Evolutionary conservation across 352 stramenopile species (phyloP).

Genomic region (Globisporangium radiosum): DNA sequence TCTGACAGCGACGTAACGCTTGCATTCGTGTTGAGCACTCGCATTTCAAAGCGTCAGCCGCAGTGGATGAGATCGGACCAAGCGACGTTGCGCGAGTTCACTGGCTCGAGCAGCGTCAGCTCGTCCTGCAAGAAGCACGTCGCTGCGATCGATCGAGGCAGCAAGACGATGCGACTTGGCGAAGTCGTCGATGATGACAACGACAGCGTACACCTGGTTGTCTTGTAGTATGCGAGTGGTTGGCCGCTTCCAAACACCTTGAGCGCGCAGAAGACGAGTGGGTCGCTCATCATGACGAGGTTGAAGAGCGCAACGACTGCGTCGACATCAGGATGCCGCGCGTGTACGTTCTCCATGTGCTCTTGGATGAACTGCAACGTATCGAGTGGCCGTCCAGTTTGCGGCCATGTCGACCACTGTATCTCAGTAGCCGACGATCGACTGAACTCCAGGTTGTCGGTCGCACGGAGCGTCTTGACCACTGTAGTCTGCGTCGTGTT

Average conservation of each 20-base stretch:
- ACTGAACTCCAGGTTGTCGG: background rate
- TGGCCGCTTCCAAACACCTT: background rate
- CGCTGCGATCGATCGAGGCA: background rate
- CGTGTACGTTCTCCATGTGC: background rate
- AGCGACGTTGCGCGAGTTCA: background rate
- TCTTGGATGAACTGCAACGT: conserved; percentile 3
- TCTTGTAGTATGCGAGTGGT: conserved; percentile 2
- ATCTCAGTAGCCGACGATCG: too few species aligned
- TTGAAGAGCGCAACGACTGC: conserved; percentile 27
- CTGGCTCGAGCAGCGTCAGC: background rate
- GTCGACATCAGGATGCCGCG: conserved; percentile 1
- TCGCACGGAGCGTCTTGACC: background rate
- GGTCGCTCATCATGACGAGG: conserved; percentile 34
- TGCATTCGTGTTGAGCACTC: background rate
- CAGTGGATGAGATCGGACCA: conserved; percentile 8
- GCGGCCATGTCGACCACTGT: conserved; percentile 3
- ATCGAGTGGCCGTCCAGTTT: background rate
- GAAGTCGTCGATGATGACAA: background rate
- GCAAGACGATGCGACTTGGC: background rate
- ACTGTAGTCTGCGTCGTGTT: background rate
- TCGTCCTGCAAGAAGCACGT: background rate
- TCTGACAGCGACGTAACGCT: too few species aligned
- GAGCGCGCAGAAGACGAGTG: conserved; percentile 22
- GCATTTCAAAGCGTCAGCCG: too few species aligned
- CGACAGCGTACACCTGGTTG: background rate